A percentile compares a stretch with the other conserved stretches of the same genome.
Evolutionary conservation across 208 protist genomes (phyloP).

Genomic region (Spongospora subterranea): DNA sequence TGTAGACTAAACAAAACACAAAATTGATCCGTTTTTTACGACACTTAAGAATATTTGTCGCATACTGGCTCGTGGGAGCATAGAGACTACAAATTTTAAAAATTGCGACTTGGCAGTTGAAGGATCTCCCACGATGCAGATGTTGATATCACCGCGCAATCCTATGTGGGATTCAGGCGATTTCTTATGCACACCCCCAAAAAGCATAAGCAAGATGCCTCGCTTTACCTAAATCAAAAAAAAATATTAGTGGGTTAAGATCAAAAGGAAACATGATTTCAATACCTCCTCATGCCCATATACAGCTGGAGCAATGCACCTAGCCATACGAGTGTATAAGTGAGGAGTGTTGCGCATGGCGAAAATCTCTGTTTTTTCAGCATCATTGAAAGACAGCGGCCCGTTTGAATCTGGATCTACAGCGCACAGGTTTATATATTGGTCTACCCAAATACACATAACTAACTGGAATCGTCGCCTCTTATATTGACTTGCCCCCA

Average conservation of each 20-base stretch:
- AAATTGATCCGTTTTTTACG: not conserved
- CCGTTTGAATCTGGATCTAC: conserved; percentile 58
- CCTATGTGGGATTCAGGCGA: conserved; percentile 75
- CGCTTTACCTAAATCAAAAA: conserved; percentile 88
- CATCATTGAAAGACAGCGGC: conserved; percentile 55
- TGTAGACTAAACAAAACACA: conserved; percentile 54
- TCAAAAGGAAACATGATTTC: no score
- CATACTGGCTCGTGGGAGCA: conserved; percentile 86
- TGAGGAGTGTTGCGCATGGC: conserved; percentile 64
- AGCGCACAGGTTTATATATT: not conserved
- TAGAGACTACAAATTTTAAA: conserved; percentile 88
- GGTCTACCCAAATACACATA: not conserved
- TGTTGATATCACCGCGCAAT: conserved; percentile 95
- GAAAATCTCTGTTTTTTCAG: conserved; percentile 64
- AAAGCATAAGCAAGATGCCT: conserved; percentile 96
- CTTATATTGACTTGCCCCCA: conserved; percentile 48
- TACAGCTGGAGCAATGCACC: conserved; percentile 81
- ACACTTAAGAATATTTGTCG: not conserved
- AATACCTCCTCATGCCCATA: conserved; percentile 96
- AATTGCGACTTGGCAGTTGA: conserved; percentile 99
- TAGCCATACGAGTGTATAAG: conserved; percentile 63
- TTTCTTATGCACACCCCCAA: conserved; percentile 97
- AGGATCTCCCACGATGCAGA: conserved; percentile 96
- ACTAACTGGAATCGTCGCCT: not conserved
- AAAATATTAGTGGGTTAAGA: no score